These are phyloP conservation scores for Takakia lepidozioides DNA, from an alignment of 225 moss, liverwort and hornwort species.

Conservation along the genomic window DNA sequence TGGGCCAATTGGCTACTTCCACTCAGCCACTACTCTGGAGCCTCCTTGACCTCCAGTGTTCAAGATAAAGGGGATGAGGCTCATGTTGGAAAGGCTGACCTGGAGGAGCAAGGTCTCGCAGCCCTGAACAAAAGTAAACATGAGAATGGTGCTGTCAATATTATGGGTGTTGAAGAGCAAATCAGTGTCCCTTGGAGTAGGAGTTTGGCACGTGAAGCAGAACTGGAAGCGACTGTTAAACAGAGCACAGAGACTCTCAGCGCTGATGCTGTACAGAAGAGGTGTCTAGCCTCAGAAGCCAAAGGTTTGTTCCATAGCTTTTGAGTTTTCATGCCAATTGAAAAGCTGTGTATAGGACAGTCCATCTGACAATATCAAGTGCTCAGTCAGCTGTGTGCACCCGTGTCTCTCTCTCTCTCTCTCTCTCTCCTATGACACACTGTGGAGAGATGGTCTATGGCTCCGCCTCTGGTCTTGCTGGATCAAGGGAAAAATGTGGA, in stretches of 20 bases:
- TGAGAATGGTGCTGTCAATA: neutral
- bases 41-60: slow-evolving; percentile 17
- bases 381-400: no score
- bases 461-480: no score
- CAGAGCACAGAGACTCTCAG: neutral
- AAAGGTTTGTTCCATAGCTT: no score
- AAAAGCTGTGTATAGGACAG: no score
- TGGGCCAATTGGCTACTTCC: slow-evolving; percentile 95
- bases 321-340: no score
- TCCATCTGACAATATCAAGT: no score
- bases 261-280: no score
- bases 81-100: slow-evolving; percentile 14
- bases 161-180: neutral
- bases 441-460: no score
- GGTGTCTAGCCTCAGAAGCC: slow-evolving; percentile 30
- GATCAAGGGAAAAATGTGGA: no score
- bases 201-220: slow-evolving; percentile 37
- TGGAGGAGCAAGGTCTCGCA: slow-evolving; percentile 15
- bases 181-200: slow-evolving; percentile 14
- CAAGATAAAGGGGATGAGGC: slow-evolving; percentile 28
- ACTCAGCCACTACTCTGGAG: slow-evolving; percentile 26
- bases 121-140: slow-evolving; percentile 9
- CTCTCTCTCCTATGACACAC: no score
- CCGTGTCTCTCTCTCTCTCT: no score
- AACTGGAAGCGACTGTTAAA: slow-evolving; percentile 14